Evolutionary conservation across 2,329 filamentous ascomycete species (phyloP).

Genomic region (Fusarium verticillioides): DNA sequence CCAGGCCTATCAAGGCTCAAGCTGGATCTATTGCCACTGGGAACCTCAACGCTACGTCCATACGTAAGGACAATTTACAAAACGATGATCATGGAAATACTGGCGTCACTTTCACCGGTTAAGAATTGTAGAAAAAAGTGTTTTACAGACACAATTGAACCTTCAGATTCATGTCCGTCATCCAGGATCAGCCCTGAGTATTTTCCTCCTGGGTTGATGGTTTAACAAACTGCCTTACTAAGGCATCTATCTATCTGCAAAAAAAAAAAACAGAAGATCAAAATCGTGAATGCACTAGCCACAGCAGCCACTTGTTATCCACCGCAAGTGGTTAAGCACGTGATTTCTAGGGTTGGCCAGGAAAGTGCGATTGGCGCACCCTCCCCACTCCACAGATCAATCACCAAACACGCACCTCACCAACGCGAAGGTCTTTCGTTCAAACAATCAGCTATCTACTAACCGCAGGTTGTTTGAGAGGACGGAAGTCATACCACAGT

Average conservation of each 20-base stretch:
- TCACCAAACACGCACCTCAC: slow-evolving; percentile 54
- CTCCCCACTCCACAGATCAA: slow-evolving; percentile 52
- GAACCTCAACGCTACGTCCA: not conserved
- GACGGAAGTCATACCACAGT: slow-evolving; percentile 60
- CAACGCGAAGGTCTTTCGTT: slow-evolving; percentile 58
- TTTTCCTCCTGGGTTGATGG: not conserved
- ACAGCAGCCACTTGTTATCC: not conserved
- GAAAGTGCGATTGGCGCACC: slow-evolving; percentile 43
- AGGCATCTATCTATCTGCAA: not conserved
- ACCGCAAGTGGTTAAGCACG: slow-evolving; percentile 39
- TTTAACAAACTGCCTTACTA: not conserved
- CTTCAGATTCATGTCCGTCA: not conserved
- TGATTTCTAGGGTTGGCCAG: slow-evolving; percentile 49
- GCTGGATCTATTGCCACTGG: not conserved
- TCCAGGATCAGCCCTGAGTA: not conserved
- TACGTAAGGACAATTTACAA: not conserved
- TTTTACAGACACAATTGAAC: not conserved
- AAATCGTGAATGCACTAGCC: not conserved
- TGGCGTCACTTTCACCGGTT: not conserved
- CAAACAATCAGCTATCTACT: slow-evolving; percentile 57
- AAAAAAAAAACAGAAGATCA: not conserved
- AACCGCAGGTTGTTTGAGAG: slow-evolving; percentile 60
- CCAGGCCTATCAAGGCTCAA: not conserved
- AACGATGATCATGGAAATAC: not conserved
- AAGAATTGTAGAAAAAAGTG: not conserved